phyloP scores from a whole-genome alignment of 1,284 basidiomycete species.

The Moniliophthora roreri region DNA sequence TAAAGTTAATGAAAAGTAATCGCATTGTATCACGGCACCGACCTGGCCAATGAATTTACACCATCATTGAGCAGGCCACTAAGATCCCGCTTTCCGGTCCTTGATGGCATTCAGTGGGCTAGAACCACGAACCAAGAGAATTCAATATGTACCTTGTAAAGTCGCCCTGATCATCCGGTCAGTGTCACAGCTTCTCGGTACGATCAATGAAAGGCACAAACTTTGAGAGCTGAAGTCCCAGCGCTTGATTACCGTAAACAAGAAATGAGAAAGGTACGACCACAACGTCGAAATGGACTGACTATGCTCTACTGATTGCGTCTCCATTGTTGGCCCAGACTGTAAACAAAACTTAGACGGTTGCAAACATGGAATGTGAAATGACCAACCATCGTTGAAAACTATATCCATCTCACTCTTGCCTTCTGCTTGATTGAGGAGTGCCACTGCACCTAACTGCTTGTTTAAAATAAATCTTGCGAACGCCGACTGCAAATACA shows the following conservation, averaged over 20 bases:
- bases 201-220: slow-evolving; percentile 26
- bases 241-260: slow-evolving; percentile 46
- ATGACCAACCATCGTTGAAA: slow-evolving; percentile 80
- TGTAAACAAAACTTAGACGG: slow-evolving; percentile 27
- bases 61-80: slow-evolving; percentile 91
- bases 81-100: slow-evolving; percentile 92
- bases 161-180: slow-evolving; percentile 63
- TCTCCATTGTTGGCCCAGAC: slow-evolving; percentile 98
- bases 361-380: slow-evolving; percentile 6
- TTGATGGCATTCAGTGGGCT: slow-evolving; percentile 24
- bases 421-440: slow-evolving; percentile 54
- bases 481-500: slow-evolving; percentile 73
- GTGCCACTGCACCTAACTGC: slow-evolving; percentile 81
- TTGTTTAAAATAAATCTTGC: slow-evolving; percentile 79
- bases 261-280: neutral
- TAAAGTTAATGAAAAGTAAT: neutral
- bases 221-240: slow-evolving; percentile 91
- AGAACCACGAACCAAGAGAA: neutral
- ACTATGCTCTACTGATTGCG: slow-evolving; percentile 86
- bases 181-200: neutral
- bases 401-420: slow-evolving; percentile 70
- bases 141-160: slow-evolving; percentile 77
- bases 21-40: slow-evolving; percentile 4
- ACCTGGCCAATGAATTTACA: slow-evolving; percentile 86
- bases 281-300: slow-evolving; percentile 28